phyloP scores from a whole-genome alignment of 495 filamentous ascomycete genomes.

The Daldinia bambusicola region DNA sequence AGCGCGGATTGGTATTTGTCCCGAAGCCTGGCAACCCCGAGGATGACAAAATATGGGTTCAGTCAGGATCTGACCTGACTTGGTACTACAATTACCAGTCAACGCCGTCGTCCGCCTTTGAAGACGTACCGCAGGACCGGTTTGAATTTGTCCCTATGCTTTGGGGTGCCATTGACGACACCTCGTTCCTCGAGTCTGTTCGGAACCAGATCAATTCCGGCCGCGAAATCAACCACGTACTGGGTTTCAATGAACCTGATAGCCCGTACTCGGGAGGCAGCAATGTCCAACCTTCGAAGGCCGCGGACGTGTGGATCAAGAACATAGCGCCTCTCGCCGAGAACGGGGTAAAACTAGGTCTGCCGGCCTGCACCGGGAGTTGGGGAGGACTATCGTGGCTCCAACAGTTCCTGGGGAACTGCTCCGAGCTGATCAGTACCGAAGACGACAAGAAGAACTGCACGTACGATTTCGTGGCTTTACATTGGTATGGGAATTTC shows the following conservation, averaged over 20 bases:
- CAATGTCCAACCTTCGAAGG: conserved; percentile 62
- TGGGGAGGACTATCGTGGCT: conserved; percentile 70
- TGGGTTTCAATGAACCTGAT: conserved; percentile 83
- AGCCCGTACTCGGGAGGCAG: conserved; percentile 66
- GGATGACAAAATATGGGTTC: conserved; percentile 71
- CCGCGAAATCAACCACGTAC: conserved; percentile 69
- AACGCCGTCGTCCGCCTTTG: conserved; percentile 62
- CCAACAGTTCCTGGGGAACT: conserved; percentile 66
- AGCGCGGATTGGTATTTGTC: conserved; percentile 77
- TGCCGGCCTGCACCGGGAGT: conserved; percentile 68
- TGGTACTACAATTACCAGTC: conserved; percentile 85
- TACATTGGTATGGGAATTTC: conserved; percentile 84
- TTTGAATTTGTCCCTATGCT: conserved; percentile 86
- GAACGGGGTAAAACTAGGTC: conserved; percentile 65
- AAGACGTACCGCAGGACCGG: conserved; percentile 52
- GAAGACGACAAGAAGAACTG: conserved; percentile 59
- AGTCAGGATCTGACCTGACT: conserved; percentile 64
- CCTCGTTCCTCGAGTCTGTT: conserved; percentile 66
- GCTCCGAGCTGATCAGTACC: conserved; percentile 55
- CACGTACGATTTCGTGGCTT: conserved; percentile 74
- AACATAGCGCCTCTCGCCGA: conserved; percentile 72
- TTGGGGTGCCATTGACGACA: conserved; percentile 68
- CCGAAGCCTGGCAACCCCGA: conserved; percentile 57
- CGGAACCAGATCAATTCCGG: conserved; percentile 60
- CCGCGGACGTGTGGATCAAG: conserved; percentile 71